A percentile compares a stretch with the other conserved stretches of the same genome.
phyloP scores from a whole-genome alignment of 495 filamentous ascomycete genomes.

The Penicillium bovifimosum region DNA sequence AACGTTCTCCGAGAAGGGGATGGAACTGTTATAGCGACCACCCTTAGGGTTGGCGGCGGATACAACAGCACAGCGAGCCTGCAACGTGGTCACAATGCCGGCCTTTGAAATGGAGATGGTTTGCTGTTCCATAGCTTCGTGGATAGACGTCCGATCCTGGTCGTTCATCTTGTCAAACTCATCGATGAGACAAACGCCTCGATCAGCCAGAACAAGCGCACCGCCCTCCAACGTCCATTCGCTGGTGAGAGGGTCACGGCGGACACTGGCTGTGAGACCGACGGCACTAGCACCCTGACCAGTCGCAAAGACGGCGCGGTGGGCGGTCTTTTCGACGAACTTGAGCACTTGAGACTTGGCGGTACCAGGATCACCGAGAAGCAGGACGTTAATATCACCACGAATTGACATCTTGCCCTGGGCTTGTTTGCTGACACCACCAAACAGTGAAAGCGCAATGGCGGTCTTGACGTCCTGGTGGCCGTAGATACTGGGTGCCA shows the following conservation, averaged over 20 bases:
- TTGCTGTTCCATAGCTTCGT: conserved; percentile 99
- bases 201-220: conserved; percentile 90
- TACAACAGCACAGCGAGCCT: conserved; percentile 96
- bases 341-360: conserved; percentile 98
- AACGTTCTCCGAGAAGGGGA: conserved; percentile 92
- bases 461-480: conserved; percentile 98
- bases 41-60: conserved; percentile 96
- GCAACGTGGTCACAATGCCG: conserved; percentile 95
- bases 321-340: conserved; percentile 96
- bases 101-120: conserved; percentile 99
- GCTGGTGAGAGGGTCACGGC: conserved; percentile 88
- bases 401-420: conserved; percentile 84
- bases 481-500: conserved; percentile 96
- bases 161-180: conserved; percentile 99
- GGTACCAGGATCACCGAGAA: conserved; percentile 96
- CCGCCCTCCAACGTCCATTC: conserved; percentile 99
- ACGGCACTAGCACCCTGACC: conserved; percentile 97
- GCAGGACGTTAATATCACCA: conserved; percentile 96
- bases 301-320: conserved; percentile 95
- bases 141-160: conserved; percentile 94
- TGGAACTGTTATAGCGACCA: conserved; percentile 93
- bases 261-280: conserved; percentile 95
- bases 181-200: conserved; percentile 94
- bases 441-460: conserved; percentile 88
- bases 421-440: conserved; percentile 86